Conservation (phyloP, 106 monocot genomes). For the Dactylorhiza incarnata region DNA sequence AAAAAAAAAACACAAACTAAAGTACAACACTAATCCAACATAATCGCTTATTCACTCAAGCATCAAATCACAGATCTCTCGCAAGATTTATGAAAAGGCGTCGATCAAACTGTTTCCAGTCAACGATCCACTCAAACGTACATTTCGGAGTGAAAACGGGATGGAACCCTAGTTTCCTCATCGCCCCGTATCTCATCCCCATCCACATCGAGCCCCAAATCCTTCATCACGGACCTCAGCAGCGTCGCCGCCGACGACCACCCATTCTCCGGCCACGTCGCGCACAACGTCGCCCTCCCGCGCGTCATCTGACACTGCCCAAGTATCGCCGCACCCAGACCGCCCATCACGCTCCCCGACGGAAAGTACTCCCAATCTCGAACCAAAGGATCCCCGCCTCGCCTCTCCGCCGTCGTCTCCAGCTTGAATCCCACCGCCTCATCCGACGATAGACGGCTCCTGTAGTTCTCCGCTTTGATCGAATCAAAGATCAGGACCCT, state of each 20-base stretch:
- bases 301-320: constrained; percentile 64
- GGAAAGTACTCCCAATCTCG: constrained; percentile 36
- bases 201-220: constrained; percentile 19
- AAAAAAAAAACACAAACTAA: neutral
- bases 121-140: neutral
- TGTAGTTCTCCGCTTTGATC: constrained; percentile 37
- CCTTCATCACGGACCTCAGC: constrained; percentile 15
- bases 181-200: neutral
- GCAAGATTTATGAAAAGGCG: neutral
- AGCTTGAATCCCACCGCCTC: constrained; percentile 59
- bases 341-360: constrained; percentile 63
- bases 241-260: constrained; percentile 7
- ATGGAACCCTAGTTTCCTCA: neutral
- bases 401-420: constrained; percentile 45
- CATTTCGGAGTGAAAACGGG: neutral
- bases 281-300: constrained; percentile 43
- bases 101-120: neutral
- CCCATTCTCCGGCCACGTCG: constrained; percentile 55
- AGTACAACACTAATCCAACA: neutral
- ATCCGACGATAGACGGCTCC: constrained; percentile 39
- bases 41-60: neutral
- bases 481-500: constrained; percentile 50
- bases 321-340: constrained; percentile 56
- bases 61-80: neutral
- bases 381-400: constrained; percentile 8